These are phyloP conservation scores for Lepidopterella palustris DNA, from an alignment of 495 filamentous ascomycete genomes.

Conservation along the genomic window DNA sequence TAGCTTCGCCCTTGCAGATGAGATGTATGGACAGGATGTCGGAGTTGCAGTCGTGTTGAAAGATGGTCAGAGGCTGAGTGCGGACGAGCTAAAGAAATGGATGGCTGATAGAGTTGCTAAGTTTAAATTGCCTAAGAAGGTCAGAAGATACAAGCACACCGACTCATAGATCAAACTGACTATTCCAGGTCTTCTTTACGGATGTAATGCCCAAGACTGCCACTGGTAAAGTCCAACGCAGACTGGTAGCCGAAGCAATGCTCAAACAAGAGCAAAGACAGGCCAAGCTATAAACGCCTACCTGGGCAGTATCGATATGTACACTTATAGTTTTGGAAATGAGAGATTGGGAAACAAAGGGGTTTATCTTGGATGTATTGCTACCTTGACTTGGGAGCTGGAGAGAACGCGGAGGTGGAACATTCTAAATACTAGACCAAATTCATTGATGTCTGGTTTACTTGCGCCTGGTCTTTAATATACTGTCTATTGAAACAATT, in stretches of 20 bases:
- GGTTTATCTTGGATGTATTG: not conserved
- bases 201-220: conserved; percentile 80
- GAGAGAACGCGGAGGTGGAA: not conserved
- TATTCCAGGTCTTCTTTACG: conserved; percentile 73
- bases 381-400: not conserved
- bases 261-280: conserved; percentile 44
- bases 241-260: conserved; percentile 76
- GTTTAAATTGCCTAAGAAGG: conserved; percentile 83
- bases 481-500: too few relatives aligned
- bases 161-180: not conserved
- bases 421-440: too few relatives aligned
- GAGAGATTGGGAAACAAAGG: not conserved
- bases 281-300: conserved; percentile 26
- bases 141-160: conserved; percentile 30
- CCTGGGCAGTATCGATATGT: not conserved
- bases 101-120: conserved; percentile 61
- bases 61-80: conserved; percentile 45
- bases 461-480: too few relatives aligned
- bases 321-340: not conserved
- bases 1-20: conserved; percentile 69
- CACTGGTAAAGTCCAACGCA: conserved; percentile 80
- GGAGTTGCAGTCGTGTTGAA: conserved; percentile 72
- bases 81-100: conserved; percentile 58
- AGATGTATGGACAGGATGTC: conserved; percentile 76
- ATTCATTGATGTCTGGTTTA: too few relatives aligned